Percentiles rank a stretch among this genome's conserved stretches.
Conservation (phyloP, 176 grass and related monocot genomes). For the Ensete glaucum region DNA sequence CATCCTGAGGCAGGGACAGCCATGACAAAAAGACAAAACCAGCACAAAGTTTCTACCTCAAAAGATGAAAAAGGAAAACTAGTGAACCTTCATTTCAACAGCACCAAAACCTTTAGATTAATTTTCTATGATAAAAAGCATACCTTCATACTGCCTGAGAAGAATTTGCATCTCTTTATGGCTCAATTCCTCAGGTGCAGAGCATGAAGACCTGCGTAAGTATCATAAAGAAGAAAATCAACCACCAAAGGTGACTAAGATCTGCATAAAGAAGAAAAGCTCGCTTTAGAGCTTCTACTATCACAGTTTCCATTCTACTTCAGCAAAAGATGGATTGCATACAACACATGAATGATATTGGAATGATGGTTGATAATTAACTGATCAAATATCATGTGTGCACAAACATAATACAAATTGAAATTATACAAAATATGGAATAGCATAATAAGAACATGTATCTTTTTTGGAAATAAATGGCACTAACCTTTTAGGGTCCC, state of each 20-base stretch:
- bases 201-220: slow-evolving; percentile 67
- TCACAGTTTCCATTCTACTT: too few species aligned
- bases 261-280: too few species aligned
- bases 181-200: slow-evolving; percentile 65
- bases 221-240: background rate
- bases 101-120: background rate
- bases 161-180: slow-evolving; percentile 82
- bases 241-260: too few species aligned
- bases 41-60: background rate
- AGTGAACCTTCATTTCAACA: background rate
- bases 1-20: too few species aligned
- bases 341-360: too few species aligned
- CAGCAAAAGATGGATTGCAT: too few species aligned
- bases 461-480: background rate
- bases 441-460: background rate
- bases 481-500: slow-evolving; percentile 59
- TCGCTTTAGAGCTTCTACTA: too few species aligned
- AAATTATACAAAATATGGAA: background rate
- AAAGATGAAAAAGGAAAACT: background rate
- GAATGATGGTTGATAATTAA: too few species aligned
- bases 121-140: slow-evolving; percentile 7
- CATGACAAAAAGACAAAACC: too few species aligned
- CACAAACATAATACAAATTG: background rate
- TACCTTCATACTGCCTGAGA: slow-evolving; percentile 87
- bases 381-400: too few species aligned